These are phyloP conservation scores for Pichia occidentalis DNA, from an alignment of 805 yeast species.

Conservation along the genomic window DNA sequence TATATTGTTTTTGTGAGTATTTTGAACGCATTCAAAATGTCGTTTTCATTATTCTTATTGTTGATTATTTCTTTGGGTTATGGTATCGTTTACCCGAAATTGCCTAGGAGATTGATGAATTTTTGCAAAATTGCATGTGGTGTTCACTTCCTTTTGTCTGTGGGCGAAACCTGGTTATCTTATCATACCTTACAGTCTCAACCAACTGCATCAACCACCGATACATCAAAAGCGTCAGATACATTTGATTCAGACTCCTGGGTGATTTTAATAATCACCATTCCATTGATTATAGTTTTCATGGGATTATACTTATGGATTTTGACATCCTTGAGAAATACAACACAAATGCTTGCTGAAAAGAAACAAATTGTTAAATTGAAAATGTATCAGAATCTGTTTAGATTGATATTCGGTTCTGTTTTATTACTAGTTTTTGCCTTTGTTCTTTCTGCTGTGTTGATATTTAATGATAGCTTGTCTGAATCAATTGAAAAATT, in stretches of 20 bases:
- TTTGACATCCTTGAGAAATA: constrained; percentile 63
- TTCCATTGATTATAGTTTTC: constrained; percentile 69
- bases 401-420: constrained; percentile 68
- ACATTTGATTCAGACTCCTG: constrained; percentile 43
- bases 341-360: constrained; percentile 65
- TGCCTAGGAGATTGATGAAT: constrained; percentile 69
- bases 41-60: constrained; percentile 82
- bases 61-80: constrained; percentile 86
- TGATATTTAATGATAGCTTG: constrained; percentile 66
- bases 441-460: constrained; percentile 59
- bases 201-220: constrained; percentile 28
- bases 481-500: constrained; percentile 74
- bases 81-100: constrained; percentile 85
- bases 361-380: constrained; percentile 92
- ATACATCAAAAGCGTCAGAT: constrained; percentile 38
- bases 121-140: constrained; percentile 56
- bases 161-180: constrained; percentile 46
- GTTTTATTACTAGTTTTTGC: constrained; percentile 66
- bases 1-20: constrained; percentile 75
- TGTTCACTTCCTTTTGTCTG: constrained; percentile 48
- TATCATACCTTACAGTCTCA: constrained; percentile 30
- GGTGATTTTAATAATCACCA: constrained; percentile 45
- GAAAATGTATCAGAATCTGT: constrained; percentile 73
- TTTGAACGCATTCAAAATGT: constrained; percentile 71
- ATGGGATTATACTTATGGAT: constrained; percentile 69